Base-by-base conservation (phyloP, 805 yeast genomes). In the Cyberlindnera xishuangbannaensis region DNA sequence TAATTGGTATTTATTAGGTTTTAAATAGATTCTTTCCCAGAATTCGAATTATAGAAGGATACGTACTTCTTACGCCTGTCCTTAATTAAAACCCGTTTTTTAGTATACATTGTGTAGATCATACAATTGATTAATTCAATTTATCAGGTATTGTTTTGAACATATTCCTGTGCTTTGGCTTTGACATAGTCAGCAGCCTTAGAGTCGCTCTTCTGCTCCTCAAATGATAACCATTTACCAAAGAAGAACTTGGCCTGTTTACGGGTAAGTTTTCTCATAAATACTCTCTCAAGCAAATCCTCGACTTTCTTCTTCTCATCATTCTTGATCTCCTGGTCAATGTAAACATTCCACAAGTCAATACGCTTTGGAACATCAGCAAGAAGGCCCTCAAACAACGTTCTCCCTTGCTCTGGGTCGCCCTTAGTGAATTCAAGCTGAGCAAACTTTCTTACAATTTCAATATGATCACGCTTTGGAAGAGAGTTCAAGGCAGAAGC, bases 241-340 rank as follows among this genome's bases (percentile, higher is more conserved):
- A 87, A 88, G 72, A 90, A 85, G 65, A 84, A 86, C 61, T 85
- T 87, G 48, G 95, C 96, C 62, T 87, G 96, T 58, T 88, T 90
- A 54, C 80, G 74, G 5, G 83, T 69, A 33, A 90, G 58, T 60
- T 84, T 85, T 43, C 58, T 64, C 20, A 67, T 53, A 27, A 83
- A 51, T 4, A 82, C 84, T 56, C 97, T 75, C 58, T 88, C 95
- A 48, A 87, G 88, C 40, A 90, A 65, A 14, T 74, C 82, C 52
- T 80, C 90, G 23, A 78, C 82, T 57, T 76, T 79, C 45, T 64
- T 63, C 59, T 78, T 78, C 33, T 77, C 81, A 33, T 70, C 73
- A 18, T 60, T 54, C 60, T 85, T 87, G 50, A 85, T 78, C 59
- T 90, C 97, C 58, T 85, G 95, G 58, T 90, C 98, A 44, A 90